These are phyloP conservation scores for Crataegus laevigata DNA, from an alignment of 306 rosid species.

Conservation along the genomic window DNA sequence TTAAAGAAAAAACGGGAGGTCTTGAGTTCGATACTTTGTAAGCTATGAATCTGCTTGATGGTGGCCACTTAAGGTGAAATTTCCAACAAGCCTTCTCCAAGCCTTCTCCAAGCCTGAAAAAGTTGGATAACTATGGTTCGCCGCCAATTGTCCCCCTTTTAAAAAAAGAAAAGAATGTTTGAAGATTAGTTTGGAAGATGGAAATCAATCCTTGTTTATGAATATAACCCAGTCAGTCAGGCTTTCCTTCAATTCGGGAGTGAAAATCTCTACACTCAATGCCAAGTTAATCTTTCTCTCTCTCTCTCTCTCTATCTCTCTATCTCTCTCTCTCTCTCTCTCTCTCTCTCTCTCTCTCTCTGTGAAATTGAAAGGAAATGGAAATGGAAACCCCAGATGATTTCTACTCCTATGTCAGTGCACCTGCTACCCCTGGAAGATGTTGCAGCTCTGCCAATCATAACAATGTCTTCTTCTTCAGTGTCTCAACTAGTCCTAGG, in stretches of 20 bases:
- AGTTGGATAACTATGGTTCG: no score
- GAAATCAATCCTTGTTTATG: not conserved
- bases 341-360: not conserved
- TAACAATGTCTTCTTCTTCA: slow-evolving; percentile 35
- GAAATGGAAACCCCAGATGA: slow-evolving; percentile 37
- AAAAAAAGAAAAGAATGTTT: not conserved
- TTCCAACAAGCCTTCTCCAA: no score
- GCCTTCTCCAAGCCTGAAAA: no score
- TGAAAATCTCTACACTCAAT: slow-evolving; percentile 5
- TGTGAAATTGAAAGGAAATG: not conserved
- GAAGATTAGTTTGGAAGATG: slow-evolving; percentile 13
- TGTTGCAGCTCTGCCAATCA: slow-evolving; percentile 20
- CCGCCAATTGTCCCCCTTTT: no score
- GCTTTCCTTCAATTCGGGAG: slow-evolving; percentile 11
- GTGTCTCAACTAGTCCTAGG: slow-evolving; percentile 72
- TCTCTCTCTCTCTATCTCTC: not conserved
- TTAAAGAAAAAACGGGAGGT: no score
- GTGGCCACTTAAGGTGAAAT: no score
- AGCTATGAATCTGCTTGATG: no score
- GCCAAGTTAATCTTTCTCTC: not conserved
- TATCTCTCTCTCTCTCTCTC: not conserved
- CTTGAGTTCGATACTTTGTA: no score
- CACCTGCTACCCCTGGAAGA: slow-evolving; percentile 24
- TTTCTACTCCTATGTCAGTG: slow-evolving; percentile 17
- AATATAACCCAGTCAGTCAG: not conserved